These are phyloP conservation scores for Populus nigra DNA, from an alignment of 345 rosid species.

Conservation along the genomic window DNA sequence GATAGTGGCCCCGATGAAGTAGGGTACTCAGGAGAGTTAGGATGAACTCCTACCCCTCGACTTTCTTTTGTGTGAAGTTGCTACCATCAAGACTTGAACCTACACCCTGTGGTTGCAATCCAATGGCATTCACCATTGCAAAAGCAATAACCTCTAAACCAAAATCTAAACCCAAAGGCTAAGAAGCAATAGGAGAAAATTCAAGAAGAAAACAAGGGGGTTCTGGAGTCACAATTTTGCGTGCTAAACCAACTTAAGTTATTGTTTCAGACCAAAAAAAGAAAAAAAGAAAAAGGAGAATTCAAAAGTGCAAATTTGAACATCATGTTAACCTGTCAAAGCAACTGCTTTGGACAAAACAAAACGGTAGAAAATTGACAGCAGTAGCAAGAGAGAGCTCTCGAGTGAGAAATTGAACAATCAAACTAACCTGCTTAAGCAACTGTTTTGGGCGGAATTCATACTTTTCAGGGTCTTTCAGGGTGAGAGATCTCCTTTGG, in stretches of 20 bases:
- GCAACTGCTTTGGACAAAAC: conserved; percentile 61
- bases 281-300: neutral
- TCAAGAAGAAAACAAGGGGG: neutral
- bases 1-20: neutral
- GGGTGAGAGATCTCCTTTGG: conserved; percentile 80
- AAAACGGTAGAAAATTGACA: neutral
- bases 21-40: neutral
- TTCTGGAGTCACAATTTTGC: neutral
- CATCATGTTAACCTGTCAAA: conserved; percentile 59
- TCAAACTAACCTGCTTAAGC: conserved; percentile 76
- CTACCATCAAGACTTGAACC: neutral
- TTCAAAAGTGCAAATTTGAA: neutral
- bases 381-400: neutral
- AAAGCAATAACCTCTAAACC: neutral
- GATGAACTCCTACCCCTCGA: neutral
- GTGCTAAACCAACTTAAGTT: neutral
- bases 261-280: neutral
- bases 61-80: neutral
- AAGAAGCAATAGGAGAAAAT: neutral
- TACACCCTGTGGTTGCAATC: neutral
- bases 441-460: conserved; percentile 93
- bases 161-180: no score
- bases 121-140: neutral
- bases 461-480: conserved; percentile 95
- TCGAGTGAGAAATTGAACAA: neutral